A percentile compares a stretch with the other conserved stretches of the same genome.
Conservation (phyloP, 2,329 filamentous ascomycete species). For the Colletotrichum noveboracense region DNA sequence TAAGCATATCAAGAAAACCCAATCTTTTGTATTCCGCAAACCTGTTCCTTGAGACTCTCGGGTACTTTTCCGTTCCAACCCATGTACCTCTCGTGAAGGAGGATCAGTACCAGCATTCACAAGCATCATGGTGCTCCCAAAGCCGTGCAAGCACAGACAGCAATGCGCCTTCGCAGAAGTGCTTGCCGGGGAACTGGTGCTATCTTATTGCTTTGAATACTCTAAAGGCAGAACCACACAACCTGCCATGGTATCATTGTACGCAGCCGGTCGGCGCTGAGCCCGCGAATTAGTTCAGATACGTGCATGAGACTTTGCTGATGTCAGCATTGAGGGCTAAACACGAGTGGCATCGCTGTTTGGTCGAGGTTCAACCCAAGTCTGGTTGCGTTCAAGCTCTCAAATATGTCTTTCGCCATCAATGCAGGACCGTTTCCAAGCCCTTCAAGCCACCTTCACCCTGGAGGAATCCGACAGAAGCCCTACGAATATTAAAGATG, state of each 20-base stretch:
- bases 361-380: no score
- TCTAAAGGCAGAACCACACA: neutral
- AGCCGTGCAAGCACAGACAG: neutral
- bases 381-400: no score
- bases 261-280: neutral
- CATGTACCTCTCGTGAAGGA: no score
- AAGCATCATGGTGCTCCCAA: neutral
- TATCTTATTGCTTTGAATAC: neutral
- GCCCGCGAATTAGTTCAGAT: neutral
- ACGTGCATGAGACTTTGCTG: neutral
- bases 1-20: accelerated
- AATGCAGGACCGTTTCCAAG: neutral
- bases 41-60: accelerated
- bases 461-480: accelerated
- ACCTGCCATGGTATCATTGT: neutral
- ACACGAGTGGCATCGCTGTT: no score
- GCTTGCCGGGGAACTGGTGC: neutral
- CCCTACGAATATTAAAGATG: accelerated
- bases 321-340: no score
- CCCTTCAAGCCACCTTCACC: no score
- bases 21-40: accelerated
- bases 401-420: neutral
- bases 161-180: neutral
- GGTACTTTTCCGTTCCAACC: no score
- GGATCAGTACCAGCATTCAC: neutral